Evolutionary conservation across 163 green algal species (phyloP), one percentile per base, ranked within the genome.

Genomic region (Prototheca stagnorum): DNA sequence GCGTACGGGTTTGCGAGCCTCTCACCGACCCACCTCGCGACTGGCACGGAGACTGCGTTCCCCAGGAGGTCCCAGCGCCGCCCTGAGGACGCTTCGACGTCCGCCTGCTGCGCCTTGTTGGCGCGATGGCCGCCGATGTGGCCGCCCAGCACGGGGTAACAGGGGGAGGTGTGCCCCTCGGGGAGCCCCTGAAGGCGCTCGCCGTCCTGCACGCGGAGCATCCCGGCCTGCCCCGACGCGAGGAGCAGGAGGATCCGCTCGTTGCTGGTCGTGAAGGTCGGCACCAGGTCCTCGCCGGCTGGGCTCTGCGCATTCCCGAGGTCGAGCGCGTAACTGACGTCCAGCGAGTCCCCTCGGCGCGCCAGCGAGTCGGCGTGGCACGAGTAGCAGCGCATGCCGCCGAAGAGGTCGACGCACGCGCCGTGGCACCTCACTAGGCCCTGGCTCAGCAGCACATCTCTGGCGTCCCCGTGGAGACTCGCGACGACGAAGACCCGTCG

Each of bases 231-330:
- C 15, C 66, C 68, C 28, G 56, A 60, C 6, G 57, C 31, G 16
- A 89, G 66, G 40, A 88, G 66, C 49, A 94, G 59, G 56, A 74
- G 78, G 43, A 90, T 86, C 48, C 75, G 67, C 12, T 78, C 56
- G 52, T 91, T 92, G 62, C 52, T 68, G 49, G 79, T 91, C 44
- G 79, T 93, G 49, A 94, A 80, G 5, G 77, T 89, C 37, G 77
- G 79, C 23, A 88, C 62, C 29, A 83, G 52, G 50, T 90, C 76
- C 27, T 81, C 53, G 6, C 51, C 61, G 1, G 75, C 65, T 0
- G 58, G 46, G 41, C 62, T 76, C 48, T 66, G 64, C 1, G 76
- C 68, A 51, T 83, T 82, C 31, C 67, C 69, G 33, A 92, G 63
- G 64, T 94, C 84, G 17, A 92, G 20, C 2, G 79, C 82, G 52